Evolutionary conservation across 2,329 filamentous ascomycete genomes (phyloP).

Genomic region (Chaetomiaceae sp.): DNA sequence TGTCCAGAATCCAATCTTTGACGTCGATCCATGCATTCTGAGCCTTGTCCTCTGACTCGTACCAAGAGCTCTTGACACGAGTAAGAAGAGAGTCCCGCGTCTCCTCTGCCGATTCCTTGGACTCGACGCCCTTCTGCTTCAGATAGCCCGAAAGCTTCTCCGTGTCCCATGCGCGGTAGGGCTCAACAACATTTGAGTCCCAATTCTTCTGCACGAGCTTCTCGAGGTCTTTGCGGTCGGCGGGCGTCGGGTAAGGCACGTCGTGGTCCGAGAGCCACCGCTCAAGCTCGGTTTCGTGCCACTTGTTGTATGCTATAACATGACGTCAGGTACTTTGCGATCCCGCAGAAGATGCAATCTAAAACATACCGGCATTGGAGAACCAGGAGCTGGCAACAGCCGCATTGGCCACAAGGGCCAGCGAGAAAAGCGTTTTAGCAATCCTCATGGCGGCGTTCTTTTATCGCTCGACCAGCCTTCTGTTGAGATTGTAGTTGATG

Average conservation of each 20-base stretch:
- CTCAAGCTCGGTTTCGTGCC: slow-evolving; percentile 97
- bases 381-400: slow-evolving; percentile 79
- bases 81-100: slow-evolving; percentile 64
- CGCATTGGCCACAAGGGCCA: slow-evolving; percentile 67
- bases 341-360: slow-evolving; percentile 6
- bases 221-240: slow-evolving; percentile 93
- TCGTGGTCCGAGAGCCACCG: slow-evolving; percentile 92
- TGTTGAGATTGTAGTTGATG: not conserved
- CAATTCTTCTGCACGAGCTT: slow-evolving; percentile 85
- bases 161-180: slow-evolving; percentile 74
- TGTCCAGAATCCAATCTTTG: slow-evolving; percentile 92
- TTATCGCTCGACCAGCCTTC: not conserved
- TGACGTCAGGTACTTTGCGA: slow-evolving; percentile 26
- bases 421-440: slow-evolving; percentile 63
- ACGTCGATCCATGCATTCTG: slow-evolving; percentile 66
- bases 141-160: slow-evolving; percentile 65
- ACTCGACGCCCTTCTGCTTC: slow-evolving; percentile 64
- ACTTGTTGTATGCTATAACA: slow-evolving; percentile 85
- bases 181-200: slow-evolving; percentile 69
- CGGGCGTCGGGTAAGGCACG: slow-evolving; percentile 81
- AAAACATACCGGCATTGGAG: slow-evolving; percentile 69
- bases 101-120: slow-evolving; percentile 60
- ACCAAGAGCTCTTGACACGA: slow-evolving; percentile 70
- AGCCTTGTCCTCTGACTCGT: slow-evolving; percentile 72
- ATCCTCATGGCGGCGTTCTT: slow-evolving; percentile 65